Evolutionary conservation across 2,329 filamentous ascomycete genomes (phyloP).

Genomic region (Penicillium expansum): DNA sequence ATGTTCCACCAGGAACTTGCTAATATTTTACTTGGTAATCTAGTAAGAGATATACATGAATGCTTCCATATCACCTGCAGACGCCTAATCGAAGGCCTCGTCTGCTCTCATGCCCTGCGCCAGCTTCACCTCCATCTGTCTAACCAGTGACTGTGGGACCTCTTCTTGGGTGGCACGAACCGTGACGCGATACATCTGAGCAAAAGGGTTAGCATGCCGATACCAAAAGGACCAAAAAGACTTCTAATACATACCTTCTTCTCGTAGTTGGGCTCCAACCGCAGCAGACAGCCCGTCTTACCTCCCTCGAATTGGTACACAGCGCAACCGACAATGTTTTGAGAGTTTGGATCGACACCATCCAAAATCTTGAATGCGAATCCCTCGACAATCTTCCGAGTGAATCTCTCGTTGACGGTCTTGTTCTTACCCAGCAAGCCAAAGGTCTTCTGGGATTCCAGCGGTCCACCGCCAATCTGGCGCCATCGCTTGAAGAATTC

Average conservation of each 20-base stretch:
- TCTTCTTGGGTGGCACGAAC: constrained; percentile 90
- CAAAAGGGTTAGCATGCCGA: constrained; percentile 11
- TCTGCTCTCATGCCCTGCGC: constrained; percentile 48
- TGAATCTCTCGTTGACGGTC: constrained; percentile 68
- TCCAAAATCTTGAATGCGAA: constrained; percentile 87
- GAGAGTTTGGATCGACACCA: constrained; percentile 84
- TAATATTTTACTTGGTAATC: constrained; percentile 19
- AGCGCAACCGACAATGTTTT: constrained; percentile 89
- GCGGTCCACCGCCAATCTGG: constrained; percentile 84
- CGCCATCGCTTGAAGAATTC: constrained; percentile 99
- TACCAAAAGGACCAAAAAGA: background rate
- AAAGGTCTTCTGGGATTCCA: constrained; percentile 88
- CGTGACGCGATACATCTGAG: constrained; percentile 90
- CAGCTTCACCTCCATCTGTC: constrained; percentile 82
- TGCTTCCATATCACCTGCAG: background rate
- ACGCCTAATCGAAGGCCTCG: constrained; percentile 8
- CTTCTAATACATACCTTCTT: constrained; percentile 67
- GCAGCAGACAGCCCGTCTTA: constrained; percentile 90
- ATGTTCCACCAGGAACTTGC: constrained; percentile 6
- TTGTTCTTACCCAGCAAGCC: constrained; percentile 59
- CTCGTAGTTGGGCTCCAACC: constrained; percentile 89
- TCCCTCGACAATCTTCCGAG: constrained; percentile 70
- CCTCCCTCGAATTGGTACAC: constrained; percentile 74
- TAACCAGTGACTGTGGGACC: constrained; percentile 75
- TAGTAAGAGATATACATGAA: constrained; percentile 24